A percentile compares a stretch with the other conserved stretches of the same genome.
Evolutionary conservation across 2,329 filamentous ascomycete genomes (phyloP).

Genomic region (Colletotrichum graminicola): DNA sequence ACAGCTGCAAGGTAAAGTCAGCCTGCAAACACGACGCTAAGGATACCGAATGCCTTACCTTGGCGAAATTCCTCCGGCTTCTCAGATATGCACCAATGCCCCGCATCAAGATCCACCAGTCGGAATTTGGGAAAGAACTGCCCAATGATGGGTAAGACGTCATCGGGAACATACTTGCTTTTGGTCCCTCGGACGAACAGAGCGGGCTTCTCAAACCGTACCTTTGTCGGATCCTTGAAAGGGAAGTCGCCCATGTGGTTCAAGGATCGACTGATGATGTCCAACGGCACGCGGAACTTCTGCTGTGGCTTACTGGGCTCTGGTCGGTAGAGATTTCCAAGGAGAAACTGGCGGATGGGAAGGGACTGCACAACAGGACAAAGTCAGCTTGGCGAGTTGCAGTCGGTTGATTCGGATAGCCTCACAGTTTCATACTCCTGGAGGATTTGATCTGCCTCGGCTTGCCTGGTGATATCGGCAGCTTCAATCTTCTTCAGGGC

Average conservation of each 20-base stretch:
- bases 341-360: conserved; percentile 88
- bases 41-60: conserved; percentile 62
- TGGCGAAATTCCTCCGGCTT: conserved; percentile 82
- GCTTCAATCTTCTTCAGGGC: conserved; percentile 87
- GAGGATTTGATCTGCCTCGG: conserved; percentile 85
- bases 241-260: conserved; percentile 90
- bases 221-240: conserved; percentile 77
- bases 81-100: conserved; percentile 93
- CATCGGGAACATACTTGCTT: conserved; percentile 85
- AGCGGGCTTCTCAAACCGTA: conserved; percentile 80
- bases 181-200: conserved; percentile 84
- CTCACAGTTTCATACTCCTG: conserved; percentile 76
- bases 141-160: conserved; percentile 82
- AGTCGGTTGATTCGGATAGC: background rate
- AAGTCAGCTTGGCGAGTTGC: background rate
- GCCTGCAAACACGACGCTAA: background rate
- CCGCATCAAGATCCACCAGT: conserved; percentile 79
- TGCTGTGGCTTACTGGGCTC: conserved; percentile 61
- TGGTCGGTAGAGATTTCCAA: conserved; percentile 82
- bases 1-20: conserved; percentile 61
- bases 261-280: conserved; percentile 75
- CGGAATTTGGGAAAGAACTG: conserved; percentile 85
- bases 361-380: conserved; percentile 63
- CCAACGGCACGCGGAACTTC: conserved; percentile 84
- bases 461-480: conserved; percentile 74